These are phyloP conservation scores for Citrullus mucosospermus DNA, from an alignment of 306 rosid genomes.

Conservation along the genomic window DNA sequence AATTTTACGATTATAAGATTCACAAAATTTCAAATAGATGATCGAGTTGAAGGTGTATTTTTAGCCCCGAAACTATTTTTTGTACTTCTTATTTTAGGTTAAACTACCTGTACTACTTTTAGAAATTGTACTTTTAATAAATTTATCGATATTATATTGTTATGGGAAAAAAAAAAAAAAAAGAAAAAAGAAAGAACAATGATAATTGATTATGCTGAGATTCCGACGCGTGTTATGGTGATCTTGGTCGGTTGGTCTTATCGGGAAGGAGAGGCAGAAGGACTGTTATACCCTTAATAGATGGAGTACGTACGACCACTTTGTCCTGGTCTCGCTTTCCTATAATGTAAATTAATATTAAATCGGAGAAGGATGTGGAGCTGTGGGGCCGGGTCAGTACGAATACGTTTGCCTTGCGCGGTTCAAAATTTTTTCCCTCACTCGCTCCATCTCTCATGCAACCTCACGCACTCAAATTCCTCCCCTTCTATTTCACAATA, in stretches of 20 bases:
- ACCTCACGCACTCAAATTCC: not conserved
- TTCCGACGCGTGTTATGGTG: not conserved
- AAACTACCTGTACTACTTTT: too few relatives aligned
- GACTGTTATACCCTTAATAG: conserved; percentile 10
- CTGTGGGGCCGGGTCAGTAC: not conserved
- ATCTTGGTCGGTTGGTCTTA: conserved; percentile 27
- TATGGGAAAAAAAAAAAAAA: too few relatives aligned
- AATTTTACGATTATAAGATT: too few relatives aligned
- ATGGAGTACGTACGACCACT: not conserved
- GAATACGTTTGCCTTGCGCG: not conserved
- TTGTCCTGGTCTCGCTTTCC: not conserved
- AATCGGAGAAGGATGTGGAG: not conserved
- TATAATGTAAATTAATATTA: not conserved
- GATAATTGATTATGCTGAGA: too few relatives aligned
- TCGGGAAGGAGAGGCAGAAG: not conserved
- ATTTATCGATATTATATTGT: too few relatives aligned
- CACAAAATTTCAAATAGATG: too few relatives aligned
- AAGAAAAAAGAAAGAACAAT: too few relatives aligned
- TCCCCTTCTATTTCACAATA: not conserved
- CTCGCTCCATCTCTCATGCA: not conserved
- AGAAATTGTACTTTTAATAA: too few relatives aligned
- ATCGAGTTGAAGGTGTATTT: too few relatives aligned
- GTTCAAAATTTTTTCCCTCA: not conserved
- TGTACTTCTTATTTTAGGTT: too few relatives aligned
- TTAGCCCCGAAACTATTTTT: too few relatives aligned